Base-by-base conservation (phyloP, 768 basidiomycete genomes). In the Neoboletus subvelutipes region DNA sequence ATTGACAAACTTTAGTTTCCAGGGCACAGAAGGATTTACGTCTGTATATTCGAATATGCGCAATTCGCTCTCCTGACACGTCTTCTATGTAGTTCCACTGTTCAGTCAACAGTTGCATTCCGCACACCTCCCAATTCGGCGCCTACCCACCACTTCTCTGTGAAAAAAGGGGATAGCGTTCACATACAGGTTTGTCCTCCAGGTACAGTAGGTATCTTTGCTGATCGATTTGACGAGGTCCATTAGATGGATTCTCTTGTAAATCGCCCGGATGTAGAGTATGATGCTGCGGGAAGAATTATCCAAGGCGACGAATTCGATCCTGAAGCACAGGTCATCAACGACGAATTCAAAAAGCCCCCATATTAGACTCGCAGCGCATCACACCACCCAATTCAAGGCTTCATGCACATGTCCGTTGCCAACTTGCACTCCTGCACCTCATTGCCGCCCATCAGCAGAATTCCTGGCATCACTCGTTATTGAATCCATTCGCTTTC, bases 191-290 rank as follows among this genome's bases (percentile, higher is more conserved):
- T 84, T 50, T 52, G 64, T 58, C 47, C 37, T 43, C 49, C 28
- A 2, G 43, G 26, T 47, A 13, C 29, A 31, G 4, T 50, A 3
- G 31, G 45, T 37, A 8, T 29, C 9, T 11, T 9, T 36, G 45
- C 28, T 59, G 24, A 52, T 49, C 4, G 12, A 54, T 54, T 52
- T 50, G 45, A 69, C n/a, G 51, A 45, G 36, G 18, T 33, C n/a
- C 22, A 5, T n/a, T 58, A 88, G 86, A 88, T 88, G 87, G 79
- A 85, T 56, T 84, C 84, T 15, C 85, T 86, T 54, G 78, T 81
- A 60, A 76, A 75, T 56, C 78, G 75, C 15, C 65, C 74, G 6
- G 78, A 77, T 48, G 54, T 75, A 33, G 80, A 79, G 50, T 88
- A 85, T 62, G 85, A 87, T 61, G 81, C 78, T 0, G 64, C 78